Evolutionary conservation across 1,284 basidiomycete species (phyloP), one percentile per base, ranked within the genome.

Genomic region (Leccinum subrobustum): DNA sequence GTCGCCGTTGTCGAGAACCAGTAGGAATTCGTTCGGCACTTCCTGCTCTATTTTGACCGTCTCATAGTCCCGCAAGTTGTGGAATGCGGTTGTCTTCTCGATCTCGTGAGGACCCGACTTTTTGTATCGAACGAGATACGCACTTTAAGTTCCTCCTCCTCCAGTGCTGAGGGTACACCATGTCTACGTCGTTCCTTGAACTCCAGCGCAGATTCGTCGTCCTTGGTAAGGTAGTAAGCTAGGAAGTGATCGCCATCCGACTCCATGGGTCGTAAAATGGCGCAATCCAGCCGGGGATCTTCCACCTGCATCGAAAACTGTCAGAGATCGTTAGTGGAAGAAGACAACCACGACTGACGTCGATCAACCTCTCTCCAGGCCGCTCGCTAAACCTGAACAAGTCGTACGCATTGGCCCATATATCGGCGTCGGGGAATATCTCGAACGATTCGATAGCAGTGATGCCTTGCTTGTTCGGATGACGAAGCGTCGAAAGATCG

Each of bases 321-420:
- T 65, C 9, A 63, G 50, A 56, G 29, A 37, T 11, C 23, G 12
- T 20, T 5, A 39, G 25, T 25, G 9, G 35, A 47, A 57, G 14
- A 29, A 53, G 50, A 11, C 8, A 7, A 39, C 12, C 2, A 37
- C 23, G 25, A 71, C 83, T 58, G 59, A 88, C 88, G 68, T 92
- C 88, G 16, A 83, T 71, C 6, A 82, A 67, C 44, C 86, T 80
- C 57, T 94, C 91, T 11, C 92, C 91, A 20, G 95, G 95, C 20
- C 93, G 80, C 71, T 97, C 95, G 11, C 89, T 88, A 71, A 95
- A 97, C 64, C 89, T 81, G 79, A 96, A 91, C 61, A 96, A 74
- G 68, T 95, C 92, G 72, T 95, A 96, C 62, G 89, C 86, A 72
- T 95, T 96, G 52, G 91, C 84, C 92, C 93, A 97, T 27, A 93